Evolutionary conservation across 805 yeast species (phyloP), one percentile per base, ranked within the genome.

Genomic region (Saccharomycopsis sp.): DNA sequence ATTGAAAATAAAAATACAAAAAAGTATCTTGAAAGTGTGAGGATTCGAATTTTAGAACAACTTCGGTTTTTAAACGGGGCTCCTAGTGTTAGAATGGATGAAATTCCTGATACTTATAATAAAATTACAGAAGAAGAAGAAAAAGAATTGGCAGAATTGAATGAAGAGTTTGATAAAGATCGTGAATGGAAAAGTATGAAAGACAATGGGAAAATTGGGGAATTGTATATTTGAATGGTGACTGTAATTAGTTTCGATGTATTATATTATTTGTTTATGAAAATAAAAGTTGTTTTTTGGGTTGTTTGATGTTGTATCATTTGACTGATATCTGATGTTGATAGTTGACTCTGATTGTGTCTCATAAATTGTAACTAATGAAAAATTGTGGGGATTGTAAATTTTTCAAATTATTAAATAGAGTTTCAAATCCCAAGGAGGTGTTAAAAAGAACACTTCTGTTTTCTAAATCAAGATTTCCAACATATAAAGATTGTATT

Each of bases 71-170:
- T 89, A 42, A 84, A 83, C 51, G 88, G 88, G 37, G 97, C 97
- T 0, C 98, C 98, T 10, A 79, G 94, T 50, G 97, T 92, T 6
- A 81, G 84, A 49, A 86, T 88, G 94, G 66, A 62, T 45, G 89
- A 84, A 47, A 74, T 85, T 5, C 96, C 96, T 2, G 96, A 96
- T 1, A 58, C 59, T 12, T 38, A 37, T 31, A 36, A 30, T 13
- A 40, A 44, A 34, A 10, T 46, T 10, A 46, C 47, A 17, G 48
- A 46, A 20, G 49, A 46, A 6, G 49, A 46, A 34, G 48, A 44
- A 20, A 38, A 40, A 14, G 49, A 44, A 28, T 32, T 46, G 29
- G 28, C 31, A 19, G 49, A 46, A 35, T 21, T 46, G 23, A 46
- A 41, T 34, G 41, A 43, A 21, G 49, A 46, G 28, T 27, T 31